Conservation (phyloP, 257 asterid genomes). For the Datura wrightii region DNA sequence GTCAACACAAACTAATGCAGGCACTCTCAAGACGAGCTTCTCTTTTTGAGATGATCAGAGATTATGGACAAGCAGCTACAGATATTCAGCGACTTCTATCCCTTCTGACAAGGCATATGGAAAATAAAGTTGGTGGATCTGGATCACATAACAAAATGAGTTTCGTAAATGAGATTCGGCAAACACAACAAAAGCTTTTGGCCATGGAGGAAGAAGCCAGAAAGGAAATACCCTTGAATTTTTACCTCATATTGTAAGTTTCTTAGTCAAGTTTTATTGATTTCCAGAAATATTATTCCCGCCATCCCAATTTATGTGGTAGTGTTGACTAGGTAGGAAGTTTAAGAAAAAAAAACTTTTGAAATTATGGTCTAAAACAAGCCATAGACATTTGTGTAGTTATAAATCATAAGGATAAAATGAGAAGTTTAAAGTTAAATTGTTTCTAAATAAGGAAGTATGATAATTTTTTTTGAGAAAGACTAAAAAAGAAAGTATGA, state of each 20-base stretch:
- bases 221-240: slow-evolving; percentile 76
- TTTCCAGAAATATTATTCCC: background rate
- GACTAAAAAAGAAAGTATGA: background rate
- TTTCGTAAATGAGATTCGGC: slow-evolving; percentile 67
- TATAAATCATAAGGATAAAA: background rate
- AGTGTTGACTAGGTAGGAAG: background rate
- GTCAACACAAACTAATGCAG: slow-evolving; percentile 45
- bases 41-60: slow-evolving; percentile 85
- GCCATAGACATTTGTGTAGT: background rate
- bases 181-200: slow-evolving; percentile 67
- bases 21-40: slow-evolving; percentile 90
- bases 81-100: slow-evolving; percentile 78
- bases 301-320: background rate
- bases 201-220: slow-evolving; percentile 79
- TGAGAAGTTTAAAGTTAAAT: background rate
- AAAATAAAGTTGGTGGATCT: slow-evolving; percentile 55
- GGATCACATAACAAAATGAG: slow-evolving; percentile 60
- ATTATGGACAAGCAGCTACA: slow-evolving; percentile 78
- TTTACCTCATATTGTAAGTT: slow-evolving; percentile 96
- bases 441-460: background rate
- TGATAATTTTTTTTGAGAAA: no score
- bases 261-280: background rate
- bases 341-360: background rate
- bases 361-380: background rate
- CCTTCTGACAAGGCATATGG: slow-evolving; percentile 69